phyloP scores from a whole-genome alignment of 2,329 filamentous ascomycete genomes.

The Onygena corvina region DNA sequence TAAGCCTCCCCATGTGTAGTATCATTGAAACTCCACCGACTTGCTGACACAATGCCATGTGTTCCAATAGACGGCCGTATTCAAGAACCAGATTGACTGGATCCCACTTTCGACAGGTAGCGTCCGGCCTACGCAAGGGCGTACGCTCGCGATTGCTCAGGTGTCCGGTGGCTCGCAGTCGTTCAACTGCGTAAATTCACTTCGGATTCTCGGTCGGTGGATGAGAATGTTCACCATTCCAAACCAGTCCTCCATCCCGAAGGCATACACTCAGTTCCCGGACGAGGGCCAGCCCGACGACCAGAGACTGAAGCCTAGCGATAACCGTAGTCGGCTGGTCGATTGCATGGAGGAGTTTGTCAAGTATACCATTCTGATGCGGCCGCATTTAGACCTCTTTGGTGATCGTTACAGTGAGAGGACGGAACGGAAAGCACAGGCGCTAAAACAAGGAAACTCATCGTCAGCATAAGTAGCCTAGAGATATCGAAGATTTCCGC shows the following conservation, averaged over 20 bases:
- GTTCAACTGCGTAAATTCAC: slow-evolving; percentile 55
- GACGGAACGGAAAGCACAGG: slow-evolving; percentile 21
- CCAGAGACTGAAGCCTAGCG: slow-evolving; percentile 43
- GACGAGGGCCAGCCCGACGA: slow-evolving; percentile 36
- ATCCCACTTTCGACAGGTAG: slow-evolving; percentile 51
- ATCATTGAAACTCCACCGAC: background rate
- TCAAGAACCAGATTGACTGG: slow-evolving; percentile 62
- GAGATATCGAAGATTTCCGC: no score
- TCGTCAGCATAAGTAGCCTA: no score
- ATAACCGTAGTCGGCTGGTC: slow-evolving; percentile 48
- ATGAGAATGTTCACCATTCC: slow-evolving; percentile 59
- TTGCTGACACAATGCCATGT: background rate
- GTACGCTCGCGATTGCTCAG: slow-evolving; percentile 51
- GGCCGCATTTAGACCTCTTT: slow-evolving; percentile 49
- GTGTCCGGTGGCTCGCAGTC: slow-evolving; percentile 54
- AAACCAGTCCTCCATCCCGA: slow-evolving; percentile 53
- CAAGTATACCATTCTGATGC: slow-evolving; percentile 55
- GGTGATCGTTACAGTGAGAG: slow-evolving; percentile 53
- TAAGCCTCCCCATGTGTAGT: slow-evolving; percentile 22
- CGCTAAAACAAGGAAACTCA: no score
- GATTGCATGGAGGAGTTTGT: slow-evolving; percentile 62
- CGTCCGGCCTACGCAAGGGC: slow-evolving; percentile 53
- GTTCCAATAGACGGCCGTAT: slow-evolving; percentile 45
- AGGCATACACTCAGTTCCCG: slow-evolving; percentile 52
- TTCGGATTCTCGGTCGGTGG: slow-evolving; percentile 56